phyloP scores from a whole-genome alignment of 1,284 basidiomycete genomes.

The Moesziomyces antarcticus region DNA sequence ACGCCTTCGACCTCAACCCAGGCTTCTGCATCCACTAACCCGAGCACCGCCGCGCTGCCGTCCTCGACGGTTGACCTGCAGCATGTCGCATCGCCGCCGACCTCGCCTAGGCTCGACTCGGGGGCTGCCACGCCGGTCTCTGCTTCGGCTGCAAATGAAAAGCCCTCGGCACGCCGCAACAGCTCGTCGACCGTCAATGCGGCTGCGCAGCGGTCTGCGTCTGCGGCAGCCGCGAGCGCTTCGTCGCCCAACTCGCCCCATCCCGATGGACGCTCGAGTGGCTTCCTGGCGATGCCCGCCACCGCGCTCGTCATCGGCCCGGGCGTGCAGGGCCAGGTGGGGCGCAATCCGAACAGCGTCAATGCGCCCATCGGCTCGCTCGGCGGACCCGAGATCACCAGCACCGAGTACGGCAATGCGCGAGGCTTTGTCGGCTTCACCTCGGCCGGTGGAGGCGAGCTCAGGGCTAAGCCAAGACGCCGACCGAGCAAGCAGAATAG shows the following conservation, averaged over 20 bases:
- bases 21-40: conserved; percentile 9
- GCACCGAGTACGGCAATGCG: conserved; percentile 49
- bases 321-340: conserved; percentile 61
- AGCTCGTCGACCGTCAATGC: conserved; percentile 25
- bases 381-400: conserved; percentile 23
- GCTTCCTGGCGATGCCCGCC: conserved; percentile 47
- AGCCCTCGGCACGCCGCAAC: conserved; percentile 9
- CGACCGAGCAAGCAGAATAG: conserved; percentile 26
- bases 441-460: conserved; percentile 36
- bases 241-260: conserved; percentile 36
- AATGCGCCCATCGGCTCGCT: conserved; percentile 34
- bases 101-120: conserved; percentile 27
- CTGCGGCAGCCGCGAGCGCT: conserved; percentile 9
- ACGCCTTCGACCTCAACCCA: conserved; percentile 1
- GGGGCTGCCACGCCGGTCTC: conserved; percentile 20
- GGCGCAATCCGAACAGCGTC: conserved; percentile 30
- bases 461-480: conserved; percentile 22
- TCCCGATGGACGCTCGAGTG: conserved; percentile 23
- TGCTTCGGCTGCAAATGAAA: conserved; percentile 1
- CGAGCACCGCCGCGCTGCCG: conserved; percentile 22
- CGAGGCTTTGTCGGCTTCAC: conserved; percentile 57
- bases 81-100: conserved; percentile 18
- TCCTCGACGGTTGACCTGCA: conserved; percentile 32
- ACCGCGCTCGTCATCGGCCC: conserved; percentile 62
- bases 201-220: conserved; percentile 7